Evolutionary conservation across 352 stramenopile species (phyloP).

Genomic region (Globisporangium polare): DNA sequence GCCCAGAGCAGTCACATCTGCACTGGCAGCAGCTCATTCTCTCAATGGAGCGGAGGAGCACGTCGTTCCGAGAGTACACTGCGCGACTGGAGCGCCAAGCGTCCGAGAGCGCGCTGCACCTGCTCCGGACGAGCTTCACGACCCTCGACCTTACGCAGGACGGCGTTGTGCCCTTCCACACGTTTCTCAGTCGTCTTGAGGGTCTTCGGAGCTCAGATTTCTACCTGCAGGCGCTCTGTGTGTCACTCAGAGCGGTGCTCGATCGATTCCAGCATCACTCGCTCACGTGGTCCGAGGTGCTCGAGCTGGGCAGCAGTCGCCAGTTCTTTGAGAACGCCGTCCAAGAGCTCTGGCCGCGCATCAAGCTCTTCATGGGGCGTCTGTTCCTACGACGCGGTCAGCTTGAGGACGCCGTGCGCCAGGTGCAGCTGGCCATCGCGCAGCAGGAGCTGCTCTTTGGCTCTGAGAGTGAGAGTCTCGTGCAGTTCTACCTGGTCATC

Average conservation of each 20-base stretch:
- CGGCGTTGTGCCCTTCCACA: conserved; percentile 38
- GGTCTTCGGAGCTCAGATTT: conserved; percentile 9
- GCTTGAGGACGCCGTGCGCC: conserved; percentile 49
- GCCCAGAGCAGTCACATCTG: conserved; percentile 18
- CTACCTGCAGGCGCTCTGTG: conserved; percentile 26
- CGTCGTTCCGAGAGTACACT: conserved; percentile 35
- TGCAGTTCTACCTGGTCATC: conserved; percentile 50
- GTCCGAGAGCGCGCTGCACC: conserved; percentile 15
- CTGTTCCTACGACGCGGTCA: conserved; percentile 52
- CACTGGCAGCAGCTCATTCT: conserved; percentile 68
- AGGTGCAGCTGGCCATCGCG: conserved; percentile 40
- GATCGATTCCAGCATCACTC: conserved; percentile 14
- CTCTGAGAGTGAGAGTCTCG: conserved; percentile 24
- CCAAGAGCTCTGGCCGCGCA: conserved; percentile 30
- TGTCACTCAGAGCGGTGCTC: conserved; percentile 20
- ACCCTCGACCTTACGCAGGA: conserved; percentile 39
- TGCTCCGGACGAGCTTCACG: conserved; percentile 30
- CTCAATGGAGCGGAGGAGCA: conserved; percentile 31
- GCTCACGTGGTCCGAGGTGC: conserved; percentile 31
- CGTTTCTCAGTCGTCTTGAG: conserved; percentile 31
- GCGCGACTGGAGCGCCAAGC: conserved; percentile 24
- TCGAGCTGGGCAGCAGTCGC: conserved; percentile 18
- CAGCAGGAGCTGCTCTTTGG: conserved; percentile 37
- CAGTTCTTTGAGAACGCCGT: conserved; percentile 17
- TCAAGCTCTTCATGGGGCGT: conserved; percentile 49